Conservation (phyloP, 768 basidiomycete species). For the Suillus alpinus region DNA sequence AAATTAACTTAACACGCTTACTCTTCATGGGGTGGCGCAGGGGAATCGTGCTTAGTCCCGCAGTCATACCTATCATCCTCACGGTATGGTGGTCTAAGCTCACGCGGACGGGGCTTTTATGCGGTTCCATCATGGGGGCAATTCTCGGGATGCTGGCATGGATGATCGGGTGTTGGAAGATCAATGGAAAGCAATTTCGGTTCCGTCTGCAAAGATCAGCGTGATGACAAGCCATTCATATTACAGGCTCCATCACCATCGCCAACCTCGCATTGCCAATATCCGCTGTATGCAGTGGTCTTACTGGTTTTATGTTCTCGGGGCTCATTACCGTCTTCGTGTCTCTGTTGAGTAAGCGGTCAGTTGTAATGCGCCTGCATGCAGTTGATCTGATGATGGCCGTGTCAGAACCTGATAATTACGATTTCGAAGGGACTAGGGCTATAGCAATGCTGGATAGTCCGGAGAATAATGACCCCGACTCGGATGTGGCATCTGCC, state of each 20-base stretch:
- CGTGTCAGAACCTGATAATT: slow-evolving; percentile 28
- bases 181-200: slow-evolving; percentile 24
- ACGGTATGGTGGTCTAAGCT: slow-evolving; percentile 37
- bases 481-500: neutral
- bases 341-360: slow-evolving; percentile 29
- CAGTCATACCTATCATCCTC: slow-evolving; percentile 36
- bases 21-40: slow-evolving; percentile 11
- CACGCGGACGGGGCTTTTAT: slow-evolving; percentile 28
- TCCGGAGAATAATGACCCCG: neutral
- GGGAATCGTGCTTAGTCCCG: slow-evolving; percentile 34
- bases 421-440: slow-evolving; percentile 33
- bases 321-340: slow-evolving; percentile 29
- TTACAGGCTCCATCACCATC: slow-evolving; percentile 30
- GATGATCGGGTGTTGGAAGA: slow-evolving; percentile 37
- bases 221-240: neutral
- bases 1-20: neutral
- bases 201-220: neutral
- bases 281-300: slow-evolving; percentile 34
- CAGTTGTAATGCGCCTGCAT: slow-evolving; percentile 4
- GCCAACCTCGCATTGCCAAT: slow-evolving; percentile 32
- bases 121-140: slow-evolving; percentile 32
- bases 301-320: slow-evolving; percentile 30
- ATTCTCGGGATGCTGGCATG: slow-evolving; percentile 34
- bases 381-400: neutral
- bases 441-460: slow-evolving; percentile 28